phyloP scores from a whole-genome alignment of 2,329 filamentous ascomycete species.

The Fusarium tuaranense region DNA sequence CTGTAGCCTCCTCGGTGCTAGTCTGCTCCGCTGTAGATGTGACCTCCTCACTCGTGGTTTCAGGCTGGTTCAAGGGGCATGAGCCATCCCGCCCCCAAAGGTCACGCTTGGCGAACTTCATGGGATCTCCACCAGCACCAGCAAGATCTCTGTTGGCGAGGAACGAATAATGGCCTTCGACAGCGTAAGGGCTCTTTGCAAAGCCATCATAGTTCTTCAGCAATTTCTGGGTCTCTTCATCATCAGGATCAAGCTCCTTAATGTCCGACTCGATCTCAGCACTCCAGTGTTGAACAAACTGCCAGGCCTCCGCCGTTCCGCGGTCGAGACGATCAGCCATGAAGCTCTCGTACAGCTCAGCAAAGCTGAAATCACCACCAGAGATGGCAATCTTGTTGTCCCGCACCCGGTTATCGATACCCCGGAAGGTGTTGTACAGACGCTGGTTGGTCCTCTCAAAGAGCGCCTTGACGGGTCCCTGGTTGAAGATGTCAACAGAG shows the following conservation, averaged over 20 bases:
- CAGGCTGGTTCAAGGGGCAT: not conserved
- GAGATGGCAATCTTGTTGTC: not conserved
- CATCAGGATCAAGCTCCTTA: not conserved
- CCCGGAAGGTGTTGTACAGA: constrained; percentile 11
- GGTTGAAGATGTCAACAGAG: constrained; percentile 11
- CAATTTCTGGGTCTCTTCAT: not conserved
- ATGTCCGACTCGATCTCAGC: not conserved
- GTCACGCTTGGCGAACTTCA: not conserved
- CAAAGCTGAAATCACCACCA: not conserved
- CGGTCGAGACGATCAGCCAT: not conserved
- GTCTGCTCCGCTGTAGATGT: not conserved
- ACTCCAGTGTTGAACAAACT: constrained; percentile 13
- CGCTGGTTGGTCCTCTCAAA: constrained; percentile 18
- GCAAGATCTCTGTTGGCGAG: constrained; percentile 9
- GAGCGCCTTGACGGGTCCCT: not conserved
- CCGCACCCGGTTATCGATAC: not conserved
- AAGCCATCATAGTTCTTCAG: not conserved
- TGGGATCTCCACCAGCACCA: not conserved
- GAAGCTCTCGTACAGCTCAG: constrained; percentile 4
- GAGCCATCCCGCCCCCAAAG: constrained; percentile 7
- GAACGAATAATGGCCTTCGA: not conserved
- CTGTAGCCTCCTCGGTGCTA: not conserved
- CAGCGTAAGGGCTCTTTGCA: not conserved
- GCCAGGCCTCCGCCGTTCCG: not conserved
- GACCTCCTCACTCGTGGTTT: not conserved